Conservation (phyloP, 2,329 filamentous ascomycete species). For the Lojkania enalia region DNA sequence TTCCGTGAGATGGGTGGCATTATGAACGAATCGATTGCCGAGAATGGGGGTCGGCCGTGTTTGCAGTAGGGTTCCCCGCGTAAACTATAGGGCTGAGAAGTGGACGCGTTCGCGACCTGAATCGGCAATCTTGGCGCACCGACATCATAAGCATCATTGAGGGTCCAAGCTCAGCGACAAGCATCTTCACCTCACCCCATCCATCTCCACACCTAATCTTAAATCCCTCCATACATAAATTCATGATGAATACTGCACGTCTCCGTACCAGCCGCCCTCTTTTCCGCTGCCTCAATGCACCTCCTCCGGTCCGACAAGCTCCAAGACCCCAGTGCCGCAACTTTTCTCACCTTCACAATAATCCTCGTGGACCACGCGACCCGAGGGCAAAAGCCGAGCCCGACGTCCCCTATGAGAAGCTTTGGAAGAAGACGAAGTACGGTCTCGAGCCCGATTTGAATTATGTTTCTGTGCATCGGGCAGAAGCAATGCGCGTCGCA, state of each 20-base stretch:
- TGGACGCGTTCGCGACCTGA: constrained; percentile 2
- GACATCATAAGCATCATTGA: not conserved
- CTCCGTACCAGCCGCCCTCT: constrained; percentile 33
- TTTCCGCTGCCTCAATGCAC: constrained; percentile 32
- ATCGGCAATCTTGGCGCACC: constrained; percentile 6
- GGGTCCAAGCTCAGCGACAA: not conserved
- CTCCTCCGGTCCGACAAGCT: constrained; percentile 13
- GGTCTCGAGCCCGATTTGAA: constrained; percentile 18
- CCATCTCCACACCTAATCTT: not conserved
- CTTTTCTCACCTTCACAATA: constrained; percentile 17
- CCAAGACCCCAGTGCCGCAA: constrained; percentile 20
- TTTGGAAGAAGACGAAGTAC: not conserved
- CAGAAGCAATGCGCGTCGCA: constrained; percentile 34
- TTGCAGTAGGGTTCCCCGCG: not conserved
- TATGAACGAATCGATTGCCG: not conserved
- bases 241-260: constrained; percentile 35
- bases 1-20: constrained; percentile 17
- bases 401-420: not conserved
- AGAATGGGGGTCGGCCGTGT: not conserved
- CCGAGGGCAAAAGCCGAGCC: constrained; percentile 14
- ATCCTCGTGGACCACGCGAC: not conserved
- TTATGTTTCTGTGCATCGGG: constrained; percentile 39
- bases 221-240: not conserved
- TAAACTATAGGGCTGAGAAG: constrained; percentile 10
- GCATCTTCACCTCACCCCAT: constrained; percentile 7